Conservation (phyloP, 2,329 filamentous ascomycete genomes). For the Pseudopithomyces chartarum region DNA sequence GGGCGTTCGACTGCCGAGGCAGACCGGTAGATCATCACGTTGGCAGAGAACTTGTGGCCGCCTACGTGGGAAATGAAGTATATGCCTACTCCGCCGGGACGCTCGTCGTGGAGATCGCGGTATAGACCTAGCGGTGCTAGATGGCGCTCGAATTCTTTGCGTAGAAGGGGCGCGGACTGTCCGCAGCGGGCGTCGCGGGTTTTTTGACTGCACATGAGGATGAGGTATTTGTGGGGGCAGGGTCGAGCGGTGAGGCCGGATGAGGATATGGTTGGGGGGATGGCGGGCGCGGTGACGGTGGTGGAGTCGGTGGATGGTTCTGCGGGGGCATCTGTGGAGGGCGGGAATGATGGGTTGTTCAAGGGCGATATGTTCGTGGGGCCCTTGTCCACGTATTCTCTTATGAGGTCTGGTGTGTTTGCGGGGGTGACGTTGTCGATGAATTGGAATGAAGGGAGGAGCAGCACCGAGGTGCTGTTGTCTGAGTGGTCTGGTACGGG, state of each 20-base stretch:
- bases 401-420: slow-evolving; percentile 73
- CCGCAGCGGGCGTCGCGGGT: slow-evolving; percentile 96
- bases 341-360: slow-evolving; percentile 10
- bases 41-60: slow-evolving; percentile 94
- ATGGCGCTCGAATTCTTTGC: slow-evolving; percentile 86
- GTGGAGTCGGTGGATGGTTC: background rate
- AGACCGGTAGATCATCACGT: slow-evolving; percentile 87
- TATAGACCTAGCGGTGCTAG: slow-evolving; percentile 82
- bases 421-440: slow-evolving; percentile 82
- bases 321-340: background rate
- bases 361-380: slow-evolving; percentile 77
- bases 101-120: slow-evolving; percentile 84
- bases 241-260: slow-evolving; percentile 61
- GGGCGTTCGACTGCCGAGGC: slow-evolving; percentile 33
- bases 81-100: slow-evolving; percentile 90
- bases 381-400: slow-evolving; percentile 68
- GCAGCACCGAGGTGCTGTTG: slow-evolving; percentile 71
- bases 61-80: slow-evolving; percentile 97
- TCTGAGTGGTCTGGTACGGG: slow-evolving; percentile 73
- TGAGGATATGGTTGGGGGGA: slow-evolving; percentile 34
- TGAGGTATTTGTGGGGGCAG: slow-evolving; percentile 82
- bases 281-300: slow-evolving; percentile 18
- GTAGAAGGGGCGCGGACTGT: slow-evolving; percentile 88
- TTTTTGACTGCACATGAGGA: slow-evolving; percentile 91
- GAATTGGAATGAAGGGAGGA: slow-evolving; percentile 83